Percentiles rank a stretch among this genome's conserved stretches.
These are phyloP conservation scores for Tolypocladium nubicola DNA, from an alignment of 2,329 filamentous ascomycete genomes.

Conservation along the genomic window DNA sequence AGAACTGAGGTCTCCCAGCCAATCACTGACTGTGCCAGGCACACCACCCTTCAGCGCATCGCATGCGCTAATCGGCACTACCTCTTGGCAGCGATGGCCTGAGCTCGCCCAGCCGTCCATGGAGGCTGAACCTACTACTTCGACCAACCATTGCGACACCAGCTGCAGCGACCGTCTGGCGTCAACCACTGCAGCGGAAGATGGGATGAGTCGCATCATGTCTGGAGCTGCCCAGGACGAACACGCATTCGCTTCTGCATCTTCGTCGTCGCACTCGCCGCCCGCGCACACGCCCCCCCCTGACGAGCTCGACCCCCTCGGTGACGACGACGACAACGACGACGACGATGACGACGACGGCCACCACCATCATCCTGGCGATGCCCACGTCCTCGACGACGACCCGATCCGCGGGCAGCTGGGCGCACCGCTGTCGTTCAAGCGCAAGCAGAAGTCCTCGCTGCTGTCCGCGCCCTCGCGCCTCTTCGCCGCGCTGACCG, in stretches of 20 bases:
- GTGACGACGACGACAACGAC: conserved; percentile 31
- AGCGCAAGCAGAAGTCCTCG: conserved; percentile 51
- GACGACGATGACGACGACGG: conserved; percentile 11
- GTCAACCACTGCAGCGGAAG: conserved; percentile 8
- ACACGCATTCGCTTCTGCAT: conserved; percentile 21
- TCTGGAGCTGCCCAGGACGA: conserved; percentile 24
- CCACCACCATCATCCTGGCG: conserved; percentile 1
- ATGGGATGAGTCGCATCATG: conserved; percentile 31
- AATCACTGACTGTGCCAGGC: not conserved
- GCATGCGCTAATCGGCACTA: not conserved
- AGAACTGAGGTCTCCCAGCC: not conserved
- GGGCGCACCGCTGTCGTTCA: conserved; percentile 54
- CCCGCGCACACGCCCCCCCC: conserved; percentile 13
- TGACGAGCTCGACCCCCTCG: conserved; percentile 34
- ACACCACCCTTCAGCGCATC: not conserved
- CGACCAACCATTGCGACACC: not conserved
- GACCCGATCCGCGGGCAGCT: conserved; percentile 44
- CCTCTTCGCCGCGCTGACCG: conserved; percentile 33
- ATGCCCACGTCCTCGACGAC: conserved; percentile 32
- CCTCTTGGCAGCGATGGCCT: not conserved
- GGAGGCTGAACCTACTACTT: not conserved
- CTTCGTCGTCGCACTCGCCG: conserved; percentile 21
- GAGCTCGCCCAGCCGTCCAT: not conserved
- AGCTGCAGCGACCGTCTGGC: not conserved
- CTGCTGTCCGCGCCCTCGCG: conserved; percentile 35